phyloP scores from a whole-genome alignment of 2,329 filamentous ascomycete genomes.

The Ophidiomyces ophidiicola region DNA sequence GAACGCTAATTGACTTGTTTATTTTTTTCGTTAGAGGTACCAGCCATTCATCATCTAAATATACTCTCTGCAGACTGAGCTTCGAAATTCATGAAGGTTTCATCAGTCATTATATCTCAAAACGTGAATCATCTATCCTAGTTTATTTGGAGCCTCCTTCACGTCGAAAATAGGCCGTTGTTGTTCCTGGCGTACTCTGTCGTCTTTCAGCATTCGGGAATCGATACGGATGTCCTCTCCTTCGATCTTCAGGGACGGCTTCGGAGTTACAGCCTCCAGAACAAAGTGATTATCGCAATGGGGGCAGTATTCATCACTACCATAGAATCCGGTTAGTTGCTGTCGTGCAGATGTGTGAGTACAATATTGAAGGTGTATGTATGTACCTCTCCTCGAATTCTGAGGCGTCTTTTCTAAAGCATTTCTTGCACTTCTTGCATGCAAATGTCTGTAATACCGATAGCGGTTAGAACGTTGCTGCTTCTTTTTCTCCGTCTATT shows the following conservation, averaged over 20 bases:
- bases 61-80: not conserved
- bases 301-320: constrained; percentile 89
- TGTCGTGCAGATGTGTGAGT: too few relatives aligned
- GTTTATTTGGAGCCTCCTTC: constrained; percentile 57
- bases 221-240: constrained; percentile 81
- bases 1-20: constrained; percentile 15
- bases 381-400: constrained; percentile 73
- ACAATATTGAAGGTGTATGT: too few relatives aligned
- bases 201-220: constrained; percentile 81
- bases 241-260: constrained; percentile 73
- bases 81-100: not conserved
- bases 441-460: constrained; percentile 50
- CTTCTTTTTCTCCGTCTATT: not conserved
- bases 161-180: constrained; percentile 62
- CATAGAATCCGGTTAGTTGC: too few relatives aligned
- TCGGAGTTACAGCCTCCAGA: constrained; percentile 72
- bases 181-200: constrained; percentile 53
- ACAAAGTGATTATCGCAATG: constrained; percentile 99
- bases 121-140: constrained; percentile 46
- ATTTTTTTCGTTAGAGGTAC: constrained; percentile 2
- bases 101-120: constrained; percentile 1
- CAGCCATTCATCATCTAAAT: constrained; percentile 5
- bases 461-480: not conserved
- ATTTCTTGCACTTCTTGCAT: constrained; percentile 98
- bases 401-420: constrained; percentile 82